Evolutionary conservation across 768 basidiomycete genomes (phyloP), one percentile per base, ranked within the genome.

Genomic region (Neoboletus magnificus): DNA sequence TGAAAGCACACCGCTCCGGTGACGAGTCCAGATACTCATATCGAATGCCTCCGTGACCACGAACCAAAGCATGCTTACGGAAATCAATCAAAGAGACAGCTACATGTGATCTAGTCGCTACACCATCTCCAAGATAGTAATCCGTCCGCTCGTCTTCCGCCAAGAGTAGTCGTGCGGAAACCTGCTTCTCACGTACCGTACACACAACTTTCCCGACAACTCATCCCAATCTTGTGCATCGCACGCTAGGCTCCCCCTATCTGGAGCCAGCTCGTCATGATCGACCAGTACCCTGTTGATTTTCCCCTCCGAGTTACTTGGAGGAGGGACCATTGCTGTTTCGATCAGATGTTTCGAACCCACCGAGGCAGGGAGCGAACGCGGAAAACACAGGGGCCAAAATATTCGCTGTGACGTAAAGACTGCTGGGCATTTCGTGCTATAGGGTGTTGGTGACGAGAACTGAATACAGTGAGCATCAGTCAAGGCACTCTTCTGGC

Each of bases 151-250:
- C 37, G 60, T 61, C 53, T 58, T 65, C 23, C 67, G 53, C 65
- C 60, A 67, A 13, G 67, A 60, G 35, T 52, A 41, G 43, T 67
- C 63, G 12, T 69, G 60, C 11, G 63, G 55, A 44, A 61, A 70
- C 42, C 30, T 65, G 48, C 53, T 65, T 35, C 58, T 53, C 48
- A 61, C 58, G 32, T 57, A 56, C 40, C 67, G 63, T 13, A 70
- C 48, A 22, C 67, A 70, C n/a, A 70, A 15, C 54, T 53, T 70
- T 4, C 68, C 68, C 1, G 70, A 63, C 8, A 70, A 33, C 48
- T 71, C 70, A 12, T 70, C 68, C 68, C 68, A 70, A n/a, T 71
- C 67, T 41, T 71, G 61, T n/a, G 60, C 57, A 32, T 68, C 63
- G n/a, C 61, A 59, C 13, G 60, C 53, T 1, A 65, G 37, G 32